Base-by-base conservation (phyloP, 805 yeast genomes). In the Myxozyma mucilagina region DNA sequence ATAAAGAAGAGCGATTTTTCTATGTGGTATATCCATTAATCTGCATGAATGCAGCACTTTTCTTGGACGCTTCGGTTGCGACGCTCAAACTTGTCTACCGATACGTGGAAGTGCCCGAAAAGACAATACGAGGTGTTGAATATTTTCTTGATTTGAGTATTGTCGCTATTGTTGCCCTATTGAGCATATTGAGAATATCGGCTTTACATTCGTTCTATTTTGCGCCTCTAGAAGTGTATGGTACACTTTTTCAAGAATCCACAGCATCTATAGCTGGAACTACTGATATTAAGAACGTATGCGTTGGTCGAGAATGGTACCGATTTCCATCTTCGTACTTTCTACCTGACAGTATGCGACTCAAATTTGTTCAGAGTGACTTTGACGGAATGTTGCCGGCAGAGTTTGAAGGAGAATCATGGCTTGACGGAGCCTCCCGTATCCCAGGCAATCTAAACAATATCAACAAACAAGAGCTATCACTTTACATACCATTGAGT, bases 281-380 rank as follows among this genome's bases (percentile, higher is more conserved):
- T 31, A 13, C 10, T 9, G 35, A 31, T 1, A 57, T 51, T 4
- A 35, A 24, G 3, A 87, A 84, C 66, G 87, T 93, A 0, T 93
- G 98, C 74, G 80, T 88, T n/a, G 97, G 97, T 1, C 81, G 96
- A 60, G 97, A 93, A 75, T 92, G 97, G 97, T 90, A 90, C 70
- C 88, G 93, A 70, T 92, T 78, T 74, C 97, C 98, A 9, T 85
- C 89, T 0, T 91, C 97, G 0, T 89, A 91, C 71, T 90, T 92
- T 70, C 75, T 93, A 29, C 86, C 89, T 3, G 80, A 82, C 4
- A 77, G 83, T 59, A 80, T 80, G 68, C 76, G 97, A 66, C 75
- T 90, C 29, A 78, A 78, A 68, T 93, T 90, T 72, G 83, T 89
- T 9, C 76, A 79, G 58, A 85, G 90, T 59, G 94, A 93, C 0